Evolutionary conservation across 179 eudicot species (phyloP).

Genomic region (Silene coronaria): DNA sequence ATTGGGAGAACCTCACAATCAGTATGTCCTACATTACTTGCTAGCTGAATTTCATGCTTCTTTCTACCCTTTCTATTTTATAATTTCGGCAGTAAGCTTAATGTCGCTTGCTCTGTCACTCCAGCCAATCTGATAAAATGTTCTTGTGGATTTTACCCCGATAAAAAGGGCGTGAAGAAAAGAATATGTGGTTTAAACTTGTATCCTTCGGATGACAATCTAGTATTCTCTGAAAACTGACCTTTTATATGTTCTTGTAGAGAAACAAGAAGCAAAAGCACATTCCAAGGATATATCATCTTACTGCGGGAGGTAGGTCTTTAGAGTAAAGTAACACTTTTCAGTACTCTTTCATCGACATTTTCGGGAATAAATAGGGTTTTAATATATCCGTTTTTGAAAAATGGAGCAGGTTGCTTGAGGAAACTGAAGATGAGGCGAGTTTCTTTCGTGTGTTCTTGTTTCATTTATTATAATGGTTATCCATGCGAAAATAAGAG

Average conservation of each 20-base stretch:
- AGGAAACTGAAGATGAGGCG: constrained; percentile 92
- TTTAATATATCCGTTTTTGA: constrained; percentile 9
- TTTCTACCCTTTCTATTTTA: background rate
- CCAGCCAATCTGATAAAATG: constrained; percentile 1
- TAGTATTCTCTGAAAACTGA: constrained; percentile 3
- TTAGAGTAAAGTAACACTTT: constrained; percentile 16
- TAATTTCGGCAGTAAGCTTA: background rate
- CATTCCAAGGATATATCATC: constrained; percentile 84
- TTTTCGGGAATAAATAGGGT: background rate
- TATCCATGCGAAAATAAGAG: background rate
- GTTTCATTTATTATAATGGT: constrained; percentile 7
- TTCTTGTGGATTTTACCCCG: background rate
- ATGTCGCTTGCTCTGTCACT: background rate
- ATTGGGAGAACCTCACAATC: constrained; percentile 66
- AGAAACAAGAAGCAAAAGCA: constrained; percentile 89
- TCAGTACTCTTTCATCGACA: background rate
- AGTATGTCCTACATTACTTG: constrained; percentile 36
- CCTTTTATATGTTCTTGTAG: constrained; percentile 32
- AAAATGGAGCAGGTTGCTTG: constrained; percentile 67
- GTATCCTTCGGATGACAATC: background rate
- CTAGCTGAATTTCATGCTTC: constrained; percentile 6
- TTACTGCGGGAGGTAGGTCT: constrained; percentile 85
- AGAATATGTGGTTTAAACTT: background rate
- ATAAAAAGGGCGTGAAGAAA: background rate
- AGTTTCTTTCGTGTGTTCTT: constrained; percentile 24